These are phyloP conservation scores for Tricholoma furcatifolium DNA, from an alignment of 768 basidiomycete genomes.

Conservation along the genomic window DNA sequence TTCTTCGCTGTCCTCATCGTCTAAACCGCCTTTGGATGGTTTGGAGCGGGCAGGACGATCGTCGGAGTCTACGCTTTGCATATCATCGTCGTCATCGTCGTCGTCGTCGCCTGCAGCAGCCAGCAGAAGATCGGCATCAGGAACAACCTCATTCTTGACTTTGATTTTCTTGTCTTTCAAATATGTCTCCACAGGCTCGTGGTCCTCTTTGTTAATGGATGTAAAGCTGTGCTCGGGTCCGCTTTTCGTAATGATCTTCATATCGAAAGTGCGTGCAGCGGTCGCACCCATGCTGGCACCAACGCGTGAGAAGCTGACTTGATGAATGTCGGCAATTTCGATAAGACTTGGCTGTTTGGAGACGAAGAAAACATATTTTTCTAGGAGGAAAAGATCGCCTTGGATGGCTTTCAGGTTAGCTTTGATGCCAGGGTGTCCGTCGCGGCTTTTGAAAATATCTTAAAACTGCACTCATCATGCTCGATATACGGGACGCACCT, in stretches of 20 bases:
- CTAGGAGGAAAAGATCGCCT: slow-evolving; percentile 96
- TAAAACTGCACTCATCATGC: background rate
- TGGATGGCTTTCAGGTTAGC: slow-evolving; percentile 96
- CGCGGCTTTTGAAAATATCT: slow-evolving; percentile 51
- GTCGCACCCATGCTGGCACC: slow-evolving; percentile 80
- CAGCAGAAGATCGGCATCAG: slow-evolving; percentile 79
- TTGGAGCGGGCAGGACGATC: slow-evolving; percentile 57
- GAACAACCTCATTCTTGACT: slow-evolving; percentile 94
- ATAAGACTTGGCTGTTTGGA: slow-evolving; percentile 93
- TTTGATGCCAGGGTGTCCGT: slow-evolving; percentile 93
- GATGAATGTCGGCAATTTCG: slow-evolving; percentile 86
- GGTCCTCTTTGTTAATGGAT: slow-evolving; percentile 94
- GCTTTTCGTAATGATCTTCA: slow-evolving; percentile 82
- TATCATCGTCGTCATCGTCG: slow-evolving; percentile 80
- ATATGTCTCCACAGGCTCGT: slow-evolving; percentile 81
- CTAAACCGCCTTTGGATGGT: slow-evolving; percentile 46
- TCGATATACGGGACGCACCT: slow-evolving; percentile 45
- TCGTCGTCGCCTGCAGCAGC: slow-evolving; percentile 62
- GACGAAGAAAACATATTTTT: slow-evolving; percentile 97
- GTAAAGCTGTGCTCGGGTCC: slow-evolving; percentile 89
- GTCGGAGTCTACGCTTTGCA: slow-evolving; percentile 78
- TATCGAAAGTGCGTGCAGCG: slow-evolving; percentile 90
- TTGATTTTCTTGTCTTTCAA: slow-evolving; percentile 88
- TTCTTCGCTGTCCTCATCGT: slow-evolving; percentile 79
- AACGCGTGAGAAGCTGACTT: slow-evolving; percentile 91